These are phyloP conservation scores for Phytophthora pisi DNA, from an alignment of 352 stramenopile genomes.

Conservation along the genomic window DNA sequence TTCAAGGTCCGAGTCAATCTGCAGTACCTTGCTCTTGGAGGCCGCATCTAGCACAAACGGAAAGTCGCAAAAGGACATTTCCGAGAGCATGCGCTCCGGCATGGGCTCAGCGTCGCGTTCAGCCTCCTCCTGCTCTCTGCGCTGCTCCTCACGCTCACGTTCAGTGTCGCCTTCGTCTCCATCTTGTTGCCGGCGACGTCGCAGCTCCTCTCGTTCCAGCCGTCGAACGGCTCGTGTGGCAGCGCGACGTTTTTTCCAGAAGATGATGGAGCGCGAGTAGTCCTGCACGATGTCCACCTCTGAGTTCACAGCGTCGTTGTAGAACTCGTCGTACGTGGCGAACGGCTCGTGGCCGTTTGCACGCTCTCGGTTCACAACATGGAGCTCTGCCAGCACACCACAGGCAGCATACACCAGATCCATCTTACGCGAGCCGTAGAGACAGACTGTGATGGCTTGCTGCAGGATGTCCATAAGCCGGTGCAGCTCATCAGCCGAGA, in stretches of 20 bases:
- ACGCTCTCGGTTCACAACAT: conserved; percentile 61
- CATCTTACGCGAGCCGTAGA: conserved; percentile 75
- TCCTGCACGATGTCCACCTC: conserved; percentile 84
- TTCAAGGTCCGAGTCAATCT: conserved; percentile 81
- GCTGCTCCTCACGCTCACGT: conserved; percentile 23
- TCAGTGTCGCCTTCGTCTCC: conserved; percentile 25
- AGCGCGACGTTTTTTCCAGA: conserved; percentile 64
- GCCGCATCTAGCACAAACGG: conserved; percentile 79
- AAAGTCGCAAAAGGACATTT: conserved; percentile 86
- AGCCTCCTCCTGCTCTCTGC: conserved; percentile 20
- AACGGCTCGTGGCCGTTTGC: conserved; percentile 39
- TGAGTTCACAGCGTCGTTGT: conserved; percentile 84
- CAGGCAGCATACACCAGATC: conserved; percentile 80
- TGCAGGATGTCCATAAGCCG: conserved; percentile 75
- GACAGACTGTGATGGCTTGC: conserved; percentile 76
- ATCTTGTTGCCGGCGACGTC: conserved; percentile 19
- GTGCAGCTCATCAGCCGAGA: conserved; percentile 63
- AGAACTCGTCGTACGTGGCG: conserved; percentile 75
- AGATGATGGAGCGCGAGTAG: conserved; percentile 76
- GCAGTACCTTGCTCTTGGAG: conserved; percentile 78
- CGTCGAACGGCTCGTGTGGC: conserved; percentile 21
- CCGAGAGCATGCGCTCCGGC: conserved; percentile 65
- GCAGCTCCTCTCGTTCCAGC: conserved; percentile 25
- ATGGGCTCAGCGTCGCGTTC: conserved; percentile 21
- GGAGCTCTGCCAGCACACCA: conserved; percentile 67